Base-by-base conservation (phyloP, 371 early-diverging fungal species). In the Nosema muscidifuracis region DNA sequence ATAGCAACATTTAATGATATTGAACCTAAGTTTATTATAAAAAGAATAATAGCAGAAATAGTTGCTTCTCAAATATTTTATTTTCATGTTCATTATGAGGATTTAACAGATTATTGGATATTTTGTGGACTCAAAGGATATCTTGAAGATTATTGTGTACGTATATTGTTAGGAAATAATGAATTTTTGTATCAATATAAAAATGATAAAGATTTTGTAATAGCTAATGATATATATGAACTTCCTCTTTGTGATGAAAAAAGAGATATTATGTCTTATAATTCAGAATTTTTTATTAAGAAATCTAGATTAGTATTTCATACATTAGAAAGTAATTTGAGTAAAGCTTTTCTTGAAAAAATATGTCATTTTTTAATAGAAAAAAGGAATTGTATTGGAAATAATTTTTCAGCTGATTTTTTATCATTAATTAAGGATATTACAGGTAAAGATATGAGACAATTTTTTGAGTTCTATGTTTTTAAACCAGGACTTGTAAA, bases 311-410 rank as follows among this genome's bases (percentile, higher is more conserved):
- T 78, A 16, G 63, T 84, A 38, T 75, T 84, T 44, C 80, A 78
- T 44, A 56, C 74, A 18, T 43, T 84, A n/a, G 81, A 84, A 57
- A 71, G 71, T 51, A 81, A 82, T 60, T 63, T 80, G 6, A 79
- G 79, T 16, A 55, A 53, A 51, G 84, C 84, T 7, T 84, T 84
- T 73, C 66, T 84, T 64, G 78, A 84, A 69, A 84, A 82, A 60
- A 84, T 84, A 31, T 47, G 76, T 58, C 73, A 71, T 22, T 68
- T 67, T 56, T 22, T 73, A 2, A 43, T 75, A 20, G 44, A 70
- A 56, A 67, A 18, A 40, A 71, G 38, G 26, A 30, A 18, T 1
- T 36, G 69, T 30, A 67, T 53, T 16, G 28, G 13, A 12, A 55
- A 20, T 0, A 60, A 65, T 7, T 77, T 73, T 38, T 82, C 79